Evolutionary conservation across 257 asterid species (phyloP), one percentile per base, ranked within the genome.

Genomic region (Petrea volubilis): DNA sequence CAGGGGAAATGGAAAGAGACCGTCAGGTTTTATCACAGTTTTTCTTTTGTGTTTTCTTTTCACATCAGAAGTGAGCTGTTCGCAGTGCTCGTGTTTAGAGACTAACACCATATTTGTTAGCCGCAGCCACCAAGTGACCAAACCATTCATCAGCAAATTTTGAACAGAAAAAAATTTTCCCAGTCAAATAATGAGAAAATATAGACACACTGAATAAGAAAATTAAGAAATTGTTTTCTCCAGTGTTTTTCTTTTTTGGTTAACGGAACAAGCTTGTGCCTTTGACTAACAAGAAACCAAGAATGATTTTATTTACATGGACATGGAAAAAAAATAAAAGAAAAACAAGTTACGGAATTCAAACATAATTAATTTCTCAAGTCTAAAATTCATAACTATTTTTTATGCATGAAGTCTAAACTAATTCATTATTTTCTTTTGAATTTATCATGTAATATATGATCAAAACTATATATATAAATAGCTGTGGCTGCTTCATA

Each of bases 91-190:
- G 4, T 44, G 21, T n/a, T 1, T 44, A n/a, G 51, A 44, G 51
- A 21, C 20, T 7, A 15, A n/a, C 52, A 10, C 25, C 36, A 31
- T 24, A 12, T 18, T 15, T 18, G 15, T 31, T 10, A 18, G 61
- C 36, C 15, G 72, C 72, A 67, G 63, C 64, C 50, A 7, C 64
- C 62, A n/a, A n/a, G n/a, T n/a, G n/a, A n/a, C n/a, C n/a, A n/a
- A n/a, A 34, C 23, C 36, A 50, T 33, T 67, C 51, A 67, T 41
- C 34, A 51, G 15, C 36, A 67, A 50, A 33, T 31, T 65, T 27
- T 36, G 43, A 34, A 67, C 73, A 29, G n/a, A 36, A 49, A 44
- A 29, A 15, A 38, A 5, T 2, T 40, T 53, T 23, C 21, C 64
- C 36, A 27, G 74, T 69, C 74, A 69, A 69, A 38, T 53, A 27